Evolutionary conservation across 2,329 filamentous ascomycete genomes (phyloP), one percentile per base, ranked within the genome.

Genomic region (Aspergillus ustus): DNA sequence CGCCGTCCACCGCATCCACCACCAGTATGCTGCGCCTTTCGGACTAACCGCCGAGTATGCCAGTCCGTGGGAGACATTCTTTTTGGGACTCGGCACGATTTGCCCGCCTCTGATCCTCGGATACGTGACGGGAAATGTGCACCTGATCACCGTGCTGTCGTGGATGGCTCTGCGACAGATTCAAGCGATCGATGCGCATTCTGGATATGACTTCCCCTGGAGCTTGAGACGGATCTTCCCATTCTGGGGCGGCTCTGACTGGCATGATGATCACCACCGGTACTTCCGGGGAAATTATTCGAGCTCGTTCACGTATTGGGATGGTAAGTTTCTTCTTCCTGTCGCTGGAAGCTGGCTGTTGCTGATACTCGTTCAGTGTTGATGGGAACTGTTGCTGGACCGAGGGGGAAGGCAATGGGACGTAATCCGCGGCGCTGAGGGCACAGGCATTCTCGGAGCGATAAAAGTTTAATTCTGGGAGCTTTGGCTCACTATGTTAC

Each of bases 231-330:
- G 97, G 83, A 81, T 98, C 7, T 7, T 69, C 59, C 94, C 94
- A 48, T 92, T 97, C 86, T 98, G 94, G 94, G 93, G 93, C 56
- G 94, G 94, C 62, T 93, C 94, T 52, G 88, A 96, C 71, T 93
- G 97, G 82, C 94, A 98, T 81, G 94, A 98, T 74, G 83, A 92
- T 55, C 94, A 98, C 82, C 94, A 98, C 81, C 93, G 97, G 83
- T 91, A 92, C 76, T 98, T 98, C 81, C 92, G 97, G 67, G 94
- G 94, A 71, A 98, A 98, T 84, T 98, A 97, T 78, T 85, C 93
- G 60, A 96, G 92, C 73, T 96, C 91, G 82, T 98, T 98, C 87
- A 87, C 92, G 78, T 97, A 94, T 92, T 97, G 94, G 94, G 94
- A 98, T 82, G 54, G 67, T 69, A 40, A 64, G 67, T 67, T 54